phyloP scores from a whole-genome alignment of 352 stramenopile genomes.

The Globisporangium yorkense region DNA sequence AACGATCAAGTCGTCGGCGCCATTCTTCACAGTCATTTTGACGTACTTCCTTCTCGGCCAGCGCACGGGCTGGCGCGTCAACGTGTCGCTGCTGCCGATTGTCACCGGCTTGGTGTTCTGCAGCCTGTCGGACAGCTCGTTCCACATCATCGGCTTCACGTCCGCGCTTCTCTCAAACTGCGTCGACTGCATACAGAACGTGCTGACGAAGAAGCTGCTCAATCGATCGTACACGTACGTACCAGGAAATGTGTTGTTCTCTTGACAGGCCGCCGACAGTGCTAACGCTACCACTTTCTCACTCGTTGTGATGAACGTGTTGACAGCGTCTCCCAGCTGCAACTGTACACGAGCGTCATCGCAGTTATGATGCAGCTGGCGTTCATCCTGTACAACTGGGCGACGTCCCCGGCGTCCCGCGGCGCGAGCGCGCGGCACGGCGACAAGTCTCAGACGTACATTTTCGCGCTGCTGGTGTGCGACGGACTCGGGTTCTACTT shows the following conservation, averaged over 20 bases:
- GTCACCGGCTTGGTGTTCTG: conserved; percentile 82
- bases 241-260: neutral
- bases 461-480: conserved; percentile 48
- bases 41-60: conserved; percentile 82
- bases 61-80: conserved; percentile 76
- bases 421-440: conserved; percentile 16
- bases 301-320: neutral
- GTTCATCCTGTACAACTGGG: conserved; percentile 72
- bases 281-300: neutral
- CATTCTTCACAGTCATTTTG: conserved; percentile 89
- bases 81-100: conserved; percentile 84
- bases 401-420: conserved; percentile 23
- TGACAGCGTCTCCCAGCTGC: conserved; percentile 71
- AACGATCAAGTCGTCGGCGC: conserved; percentile 90
- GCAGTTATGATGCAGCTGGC: conserved; percentile 79
- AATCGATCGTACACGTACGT: conserved; percentile 75
- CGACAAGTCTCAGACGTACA: conserved; percentile 31
- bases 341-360: conserved; percentile 89
- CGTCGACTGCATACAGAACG: conserved; percentile 91
- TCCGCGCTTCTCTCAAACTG: conserved; percentile 88
- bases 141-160: conserved; percentile 86
- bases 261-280: too few relatives aligned
- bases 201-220: conserved; percentile 86
- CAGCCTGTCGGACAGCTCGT: conserved; percentile 80
- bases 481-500: conserved; percentile 87